Evolutionary conservation across 2,329 filamentous ascomycete genomes (phyloP).

Genomic region (Didymella glomerata): DNA sequence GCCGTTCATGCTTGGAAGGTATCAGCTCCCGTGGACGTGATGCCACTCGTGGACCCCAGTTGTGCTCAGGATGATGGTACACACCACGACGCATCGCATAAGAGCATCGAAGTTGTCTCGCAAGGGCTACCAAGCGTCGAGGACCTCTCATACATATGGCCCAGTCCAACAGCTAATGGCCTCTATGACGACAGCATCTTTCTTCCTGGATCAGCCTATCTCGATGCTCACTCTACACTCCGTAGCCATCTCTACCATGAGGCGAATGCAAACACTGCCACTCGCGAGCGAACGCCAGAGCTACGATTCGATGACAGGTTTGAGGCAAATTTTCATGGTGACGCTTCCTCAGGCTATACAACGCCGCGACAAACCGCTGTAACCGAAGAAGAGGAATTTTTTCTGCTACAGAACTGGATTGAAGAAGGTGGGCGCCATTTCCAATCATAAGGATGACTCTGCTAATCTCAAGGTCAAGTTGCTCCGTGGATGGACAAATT

Average conservation of each 20-base stretch:
- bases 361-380: neutral
- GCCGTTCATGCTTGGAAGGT: neutral
- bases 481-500: neutral
- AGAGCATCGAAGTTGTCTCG: neutral
- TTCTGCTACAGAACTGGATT: neutral
- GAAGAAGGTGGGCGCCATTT: neutral
- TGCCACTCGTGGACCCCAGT: neutral
- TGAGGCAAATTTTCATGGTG: neutral
- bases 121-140: neutral
- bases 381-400: neutral
- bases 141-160: neutral
- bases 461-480: neutral
- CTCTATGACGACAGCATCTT: neutral
- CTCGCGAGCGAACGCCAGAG: neutral
- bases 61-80: neutral
- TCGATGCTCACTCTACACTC: neutral
- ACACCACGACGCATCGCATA: neutral
- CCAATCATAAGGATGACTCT: neutral
- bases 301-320: neutral
- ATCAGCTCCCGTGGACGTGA: neutral
- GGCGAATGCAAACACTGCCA: neutral
- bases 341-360: neutral
- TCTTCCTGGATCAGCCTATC: neutral
- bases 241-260: neutral
- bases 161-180: neutral